phyloP scores from a whole-genome alignment of 2,329 filamentous ascomycete genomes.

The Calcarisporium arbuscula region DNA sequence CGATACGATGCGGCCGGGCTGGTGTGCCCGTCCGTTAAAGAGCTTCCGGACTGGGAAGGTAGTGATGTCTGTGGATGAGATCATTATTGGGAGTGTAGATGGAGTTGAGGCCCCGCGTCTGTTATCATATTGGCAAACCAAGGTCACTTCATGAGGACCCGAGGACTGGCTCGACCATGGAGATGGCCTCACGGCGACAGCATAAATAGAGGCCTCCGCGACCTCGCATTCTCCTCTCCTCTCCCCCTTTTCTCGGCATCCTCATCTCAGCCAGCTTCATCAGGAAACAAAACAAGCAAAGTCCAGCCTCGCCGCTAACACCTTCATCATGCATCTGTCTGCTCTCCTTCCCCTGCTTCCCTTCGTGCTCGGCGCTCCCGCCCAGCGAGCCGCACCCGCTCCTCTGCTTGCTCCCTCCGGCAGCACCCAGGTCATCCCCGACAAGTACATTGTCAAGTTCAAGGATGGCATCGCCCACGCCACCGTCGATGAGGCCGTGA shows the following conservation, averaged over 20 bases:
- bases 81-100: not conserved
- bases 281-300: conserved; percentile 1
- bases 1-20: no score
- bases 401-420: conserved; percentile 16
- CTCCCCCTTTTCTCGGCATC: conserved; percentile 6
- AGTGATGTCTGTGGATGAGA: conserved; percentile 4
- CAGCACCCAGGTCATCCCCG: conserved; percentile 12
- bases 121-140: not conserved
- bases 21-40: no score
- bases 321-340: conserved; percentile 16
- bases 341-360: conserved; percentile 18
- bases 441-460: conserved; percentile 26
- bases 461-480: conserved; percentile 12
- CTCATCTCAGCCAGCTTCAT: conserved; percentile 6
- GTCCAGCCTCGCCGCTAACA: no score
- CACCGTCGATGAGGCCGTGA: conserved; percentile 10
- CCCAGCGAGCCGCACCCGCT: conserved; percentile 18
- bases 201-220: conserved; percentile 7
- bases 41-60: conserved; percentile 8
- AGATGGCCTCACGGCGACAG: not conserved
- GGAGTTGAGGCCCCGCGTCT: not conserved
- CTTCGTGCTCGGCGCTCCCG: conserved; percentile 15
- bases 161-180: not conserved
- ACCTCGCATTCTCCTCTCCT: not conserved
- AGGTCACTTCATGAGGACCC: not conserved